phyloP scores from a whole-genome alignment of 257 asterid species.

The Salvia rosmarinus region DNA sequence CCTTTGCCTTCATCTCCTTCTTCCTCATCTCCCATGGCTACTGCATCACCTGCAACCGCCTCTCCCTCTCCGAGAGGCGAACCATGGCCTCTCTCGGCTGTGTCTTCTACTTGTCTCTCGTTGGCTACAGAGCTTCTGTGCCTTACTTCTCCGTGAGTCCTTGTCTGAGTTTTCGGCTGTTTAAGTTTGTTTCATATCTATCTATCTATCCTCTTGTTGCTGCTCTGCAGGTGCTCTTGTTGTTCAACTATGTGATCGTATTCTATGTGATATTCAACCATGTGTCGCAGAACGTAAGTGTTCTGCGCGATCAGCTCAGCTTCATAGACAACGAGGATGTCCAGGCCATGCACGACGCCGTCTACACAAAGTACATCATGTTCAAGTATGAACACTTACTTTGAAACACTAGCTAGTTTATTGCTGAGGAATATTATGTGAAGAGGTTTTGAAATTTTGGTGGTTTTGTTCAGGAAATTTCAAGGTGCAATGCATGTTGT shows the following conservation, averaged over 20 bases:
- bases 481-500: constrained; percentile 83
- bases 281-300: constrained; percentile 60
- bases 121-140: constrained; percentile 79
- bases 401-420: too few species aligned
- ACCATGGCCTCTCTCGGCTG: constrained; percentile 59
- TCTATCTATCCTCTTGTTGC: too few species aligned
- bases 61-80: constrained; percentile 71
- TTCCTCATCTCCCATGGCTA: constrained; percentile 81
- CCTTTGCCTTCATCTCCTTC: constrained; percentile 64
- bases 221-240: constrained; percentile 52
- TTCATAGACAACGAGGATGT: constrained; percentile 69
- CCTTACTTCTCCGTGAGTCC: constrained; percentile 90
- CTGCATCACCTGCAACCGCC: constrained; percentile 76
- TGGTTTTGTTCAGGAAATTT: constrained; percentile 58
- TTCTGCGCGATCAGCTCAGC: constrained; percentile 69
- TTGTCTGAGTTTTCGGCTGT: too few species aligned
- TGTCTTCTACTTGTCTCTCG: constrained; percentile 75
- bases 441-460: too few species aligned
- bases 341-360: constrained; percentile 73
- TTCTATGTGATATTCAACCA: constrained; percentile 72
- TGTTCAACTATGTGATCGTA: constrained; percentile 54
- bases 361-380: constrained; percentile 74
- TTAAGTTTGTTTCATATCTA: too few species aligned
- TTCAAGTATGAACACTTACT: constrained; percentile 57
- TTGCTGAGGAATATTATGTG: too few species aligned